Percentiles rank a stretch among this genome's conserved stretches.
phyloP scores from a whole-genome alignment of 2,329 filamentous ascomycete genomes.

The Aspergillus neotritici region DNA sequence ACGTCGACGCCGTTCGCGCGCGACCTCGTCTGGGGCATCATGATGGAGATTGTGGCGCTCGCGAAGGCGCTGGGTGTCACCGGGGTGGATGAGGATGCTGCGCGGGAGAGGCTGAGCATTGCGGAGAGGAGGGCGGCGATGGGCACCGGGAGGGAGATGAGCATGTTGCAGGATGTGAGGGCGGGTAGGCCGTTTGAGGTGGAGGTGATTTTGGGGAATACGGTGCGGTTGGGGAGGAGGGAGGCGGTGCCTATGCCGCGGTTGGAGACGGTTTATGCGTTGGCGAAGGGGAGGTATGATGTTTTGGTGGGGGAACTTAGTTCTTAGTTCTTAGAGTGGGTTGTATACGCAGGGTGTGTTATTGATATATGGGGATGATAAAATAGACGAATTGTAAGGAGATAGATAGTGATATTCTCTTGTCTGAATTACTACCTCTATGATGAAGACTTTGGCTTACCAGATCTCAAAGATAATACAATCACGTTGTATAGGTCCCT shows the following conservation, averaged over 20 bases:
- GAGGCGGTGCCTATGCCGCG: conserved; percentile 38
- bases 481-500: no score
- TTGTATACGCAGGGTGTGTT: no score
- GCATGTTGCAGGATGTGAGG: conserved; percentile 47
- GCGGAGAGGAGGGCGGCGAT: conserved; percentile 33
- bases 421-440: no score
- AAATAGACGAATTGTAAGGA: no score
- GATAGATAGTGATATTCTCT: no score
- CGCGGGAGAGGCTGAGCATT: conserved; percentile 34
- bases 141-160: conserved; percentile 41
- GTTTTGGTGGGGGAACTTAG: neutral
- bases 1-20: conserved; percentile 33
- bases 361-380: no score
- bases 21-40: conserved; percentile 36
- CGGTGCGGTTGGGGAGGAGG: conserved; percentile 37
- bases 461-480: no score
- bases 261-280: conserved; percentile 42
- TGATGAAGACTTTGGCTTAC: no score
- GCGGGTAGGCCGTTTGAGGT: conserved; percentile 42
- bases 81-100: conserved; percentile 31
- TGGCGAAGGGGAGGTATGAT: conserved; percentile 33
- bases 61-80: conserved; percentile 39
- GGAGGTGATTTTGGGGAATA: conserved; percentile 48
- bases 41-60: conserved; percentile 43
- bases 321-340: no score